Percentiles rank a stretch among this genome's conserved stretches.
Evolutionary conservation across 78 protist genomes (phyloP).

Genomic region (Dictyostelium capitatum): DNA sequence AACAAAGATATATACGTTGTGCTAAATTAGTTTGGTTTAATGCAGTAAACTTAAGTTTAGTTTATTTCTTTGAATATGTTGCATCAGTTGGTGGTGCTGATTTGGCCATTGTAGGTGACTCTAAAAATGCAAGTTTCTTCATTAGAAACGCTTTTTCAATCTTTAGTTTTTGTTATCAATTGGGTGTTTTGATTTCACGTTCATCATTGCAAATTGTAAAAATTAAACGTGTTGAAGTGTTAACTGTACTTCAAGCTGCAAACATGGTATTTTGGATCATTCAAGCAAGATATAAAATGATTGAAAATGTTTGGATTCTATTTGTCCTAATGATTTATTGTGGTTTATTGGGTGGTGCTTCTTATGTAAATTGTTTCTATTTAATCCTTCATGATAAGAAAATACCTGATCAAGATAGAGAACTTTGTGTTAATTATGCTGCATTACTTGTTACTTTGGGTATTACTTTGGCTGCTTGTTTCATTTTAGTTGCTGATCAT

Average conservation of each 20-base stretch:
- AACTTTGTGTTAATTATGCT: slow-evolving; percentile 82
- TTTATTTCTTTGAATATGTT: slow-evolving; percentile 86
- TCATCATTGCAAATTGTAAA: slow-evolving; percentile 82
- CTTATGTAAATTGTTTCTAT: slow-evolving; percentile 87
- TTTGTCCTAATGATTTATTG: slow-evolving; percentile 84
- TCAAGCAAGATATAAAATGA: slow-evolving; percentile 80
- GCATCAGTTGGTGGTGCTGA: slow-evolving; percentile 77
- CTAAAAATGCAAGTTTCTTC: slow-evolving; percentile 11
- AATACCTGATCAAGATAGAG: slow-evolving; percentile 85
- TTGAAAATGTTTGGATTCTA: slow-evolving; percentile 57
- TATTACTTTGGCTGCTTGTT: slow-evolving; percentile 58
- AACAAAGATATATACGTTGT: slow-evolving; percentile 58
- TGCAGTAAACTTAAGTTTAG: slow-evolving; percentile 56
- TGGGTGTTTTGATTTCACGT: slow-evolving; percentile 89
- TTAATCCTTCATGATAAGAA: slow-evolving; percentile 64
- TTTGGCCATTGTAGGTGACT: background rate
- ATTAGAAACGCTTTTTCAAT: slow-evolving; percentile 55
- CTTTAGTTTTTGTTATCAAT: slow-evolving; percentile 83
- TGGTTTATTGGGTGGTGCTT: slow-evolving; percentile 93
- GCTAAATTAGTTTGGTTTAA: slow-evolving; percentile 47
- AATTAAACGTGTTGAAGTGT: slow-evolving; percentile 80
- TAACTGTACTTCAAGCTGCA: slow-evolving; percentile 86
- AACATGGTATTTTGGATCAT: slow-evolving; percentile 87
- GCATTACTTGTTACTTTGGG: slow-evolving; percentile 81
- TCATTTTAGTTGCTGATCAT: slow-evolving; percentile 75